Conservation (phyloP, 2,329 filamentous ascomycete genomes). For the Didymella lethalis region DNA sequence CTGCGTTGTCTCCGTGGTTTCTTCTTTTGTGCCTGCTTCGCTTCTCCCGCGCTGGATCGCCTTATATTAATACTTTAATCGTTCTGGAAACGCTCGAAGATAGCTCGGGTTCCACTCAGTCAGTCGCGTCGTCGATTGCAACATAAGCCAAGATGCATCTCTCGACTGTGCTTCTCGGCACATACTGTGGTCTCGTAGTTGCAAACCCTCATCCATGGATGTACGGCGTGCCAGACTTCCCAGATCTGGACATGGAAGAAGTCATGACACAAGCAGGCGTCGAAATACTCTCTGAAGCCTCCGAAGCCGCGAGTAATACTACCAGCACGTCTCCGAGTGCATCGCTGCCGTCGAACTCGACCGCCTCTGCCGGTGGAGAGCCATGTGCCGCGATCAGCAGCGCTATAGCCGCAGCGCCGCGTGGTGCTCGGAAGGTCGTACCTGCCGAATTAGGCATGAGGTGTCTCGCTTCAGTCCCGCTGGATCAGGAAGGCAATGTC, state of each 20-base stretch:
- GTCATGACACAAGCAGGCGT: conserved; percentile 37
- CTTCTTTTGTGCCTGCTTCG: conserved; percentile 11
- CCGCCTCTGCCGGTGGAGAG: conserved; percentile 33
- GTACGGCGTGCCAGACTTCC: conserved; percentile 44
- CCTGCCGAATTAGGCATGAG: conserved; percentile 46
- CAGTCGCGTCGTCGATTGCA: background rate
- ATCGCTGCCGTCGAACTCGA: conserved; percentile 26
- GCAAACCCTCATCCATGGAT: conserved; percentile 42
- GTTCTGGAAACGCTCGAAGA: conserved; percentile 13
- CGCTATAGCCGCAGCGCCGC: conserved; percentile 36
- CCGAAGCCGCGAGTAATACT: conserved; percentile 28
- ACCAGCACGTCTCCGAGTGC: conserved; percentile 23
- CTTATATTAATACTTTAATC: conserved; percentile 24
- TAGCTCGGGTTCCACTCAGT: background rate
- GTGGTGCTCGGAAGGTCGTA: conserved; percentile 38
- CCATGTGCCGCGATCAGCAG: conserved; percentile 46
- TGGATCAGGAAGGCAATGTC: conserved; percentile 45
- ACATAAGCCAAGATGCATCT: conserved; percentile 30
- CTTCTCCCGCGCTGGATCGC: conserved; percentile 33
- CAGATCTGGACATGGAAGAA: conserved; percentile 39
- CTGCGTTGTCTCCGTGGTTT: conserved; percentile 3
- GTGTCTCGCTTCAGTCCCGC: conserved; percentile 50
- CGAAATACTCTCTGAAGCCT: conserved; percentile 22
- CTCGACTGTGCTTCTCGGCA: conserved; percentile 29
- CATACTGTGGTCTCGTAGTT: conserved; percentile 29